Conservation (phyloP, 2,329 filamentous ascomycete genomes). For the Trichophyton schoenleinii region DNA sequence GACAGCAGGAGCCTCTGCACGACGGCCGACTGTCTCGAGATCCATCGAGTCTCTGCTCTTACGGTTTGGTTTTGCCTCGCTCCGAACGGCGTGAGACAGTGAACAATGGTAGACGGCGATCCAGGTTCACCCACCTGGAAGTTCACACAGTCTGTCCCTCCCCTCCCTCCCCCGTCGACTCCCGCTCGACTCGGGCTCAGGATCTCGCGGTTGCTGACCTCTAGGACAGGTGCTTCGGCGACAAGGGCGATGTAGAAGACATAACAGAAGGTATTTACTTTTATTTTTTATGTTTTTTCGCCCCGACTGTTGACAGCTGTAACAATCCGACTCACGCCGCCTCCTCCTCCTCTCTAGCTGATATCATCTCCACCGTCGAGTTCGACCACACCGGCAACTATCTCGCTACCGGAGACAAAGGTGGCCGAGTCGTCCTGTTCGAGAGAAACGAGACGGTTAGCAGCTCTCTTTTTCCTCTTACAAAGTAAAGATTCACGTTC, state of each 20-base stretch:
- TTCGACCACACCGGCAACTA: slow-evolving; percentile 43
- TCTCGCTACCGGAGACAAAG: slow-evolving; percentile 41
- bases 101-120: slow-evolving; percentile 93
- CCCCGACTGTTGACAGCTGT: slow-evolving; percentile 5
- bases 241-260: slow-evolving; percentile 98
- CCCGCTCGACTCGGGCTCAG: background rate
- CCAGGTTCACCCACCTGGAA: slow-evolving; percentile 95
- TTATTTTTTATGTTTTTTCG: background rate
- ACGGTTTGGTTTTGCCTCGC: no score
- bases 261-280: slow-evolving; percentile 71
- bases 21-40: no score
- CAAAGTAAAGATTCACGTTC: no score
- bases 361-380: slow-evolving; percentile 42
- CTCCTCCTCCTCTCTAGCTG: slow-evolving; percentile 22
- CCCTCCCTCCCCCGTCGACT: background rate
- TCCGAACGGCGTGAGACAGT: slow-evolving; percentile 6
- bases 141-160: slow-evolving; percentile 80
- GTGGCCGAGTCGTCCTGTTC: slow-evolving; percentile 40
- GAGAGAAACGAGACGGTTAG: slow-evolving; percentile 82
- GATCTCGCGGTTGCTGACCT: slow-evolving; percentile 5
- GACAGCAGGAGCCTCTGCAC: no score
- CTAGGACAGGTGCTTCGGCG: slow-evolving; percentile 75
- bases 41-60: no score
- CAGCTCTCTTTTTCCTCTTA: slow-evolving; percentile 10
- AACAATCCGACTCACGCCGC: no score